Conservation (phyloP, 1,284 basidiomycete genomes). For the Prillingera fragicola region DNA sequence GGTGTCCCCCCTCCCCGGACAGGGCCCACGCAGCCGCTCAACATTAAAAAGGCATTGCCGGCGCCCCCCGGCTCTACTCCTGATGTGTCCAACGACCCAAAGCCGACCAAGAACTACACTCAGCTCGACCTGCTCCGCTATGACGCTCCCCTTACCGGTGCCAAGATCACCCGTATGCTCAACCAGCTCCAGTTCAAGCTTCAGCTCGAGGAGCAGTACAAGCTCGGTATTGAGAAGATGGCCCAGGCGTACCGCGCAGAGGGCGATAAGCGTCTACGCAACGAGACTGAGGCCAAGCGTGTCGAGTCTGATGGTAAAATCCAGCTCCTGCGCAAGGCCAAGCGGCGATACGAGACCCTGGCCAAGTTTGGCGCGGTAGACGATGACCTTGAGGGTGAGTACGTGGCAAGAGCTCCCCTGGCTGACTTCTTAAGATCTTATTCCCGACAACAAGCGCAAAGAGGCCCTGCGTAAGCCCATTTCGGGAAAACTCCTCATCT, state of each 20-base stretch:
- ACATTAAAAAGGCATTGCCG: slow-evolving; percentile 6
- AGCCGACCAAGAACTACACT: slow-evolving; percentile 36
- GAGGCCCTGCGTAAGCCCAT: slow-evolving; percentile 86
- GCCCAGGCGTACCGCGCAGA: slow-evolving; percentile 87
- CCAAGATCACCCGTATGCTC: slow-evolving; percentile 96
- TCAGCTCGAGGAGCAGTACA: slow-evolving; percentile 97
- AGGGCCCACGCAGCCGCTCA: slow-evolving; percentile 4
- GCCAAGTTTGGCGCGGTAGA: slow-evolving; percentile 86
- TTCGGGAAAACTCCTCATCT: slow-evolving; percentile 86
- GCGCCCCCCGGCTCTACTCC: slow-evolving; percentile 4
- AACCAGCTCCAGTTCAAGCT: slow-evolving; percentile 99
- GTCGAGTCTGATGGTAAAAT: slow-evolving; percentile 96
- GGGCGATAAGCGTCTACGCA: slow-evolving; percentile 86
- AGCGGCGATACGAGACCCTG: slow-evolving; percentile 93
- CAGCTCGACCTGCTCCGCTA: slow-evolving; percentile 84
- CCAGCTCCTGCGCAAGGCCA: slow-evolving; percentile 79
- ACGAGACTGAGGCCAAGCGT: slow-evolving; percentile 87
- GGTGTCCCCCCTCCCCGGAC: neutral
- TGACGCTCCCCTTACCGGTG: slow-evolving; percentile 91
- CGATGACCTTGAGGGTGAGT: slow-evolving; percentile 67
- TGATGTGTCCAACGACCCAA: neutral
- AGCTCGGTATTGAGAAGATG: slow-evolving; percentile 99
- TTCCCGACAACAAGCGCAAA: slow-evolving; percentile 78
- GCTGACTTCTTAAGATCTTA: slow-evolving; percentile 29
- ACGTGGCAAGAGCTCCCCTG: neutral